Evolutionary conservation across 345 rosid species (phyloP).

Genomic region (Erucastrum elatum): DNA sequence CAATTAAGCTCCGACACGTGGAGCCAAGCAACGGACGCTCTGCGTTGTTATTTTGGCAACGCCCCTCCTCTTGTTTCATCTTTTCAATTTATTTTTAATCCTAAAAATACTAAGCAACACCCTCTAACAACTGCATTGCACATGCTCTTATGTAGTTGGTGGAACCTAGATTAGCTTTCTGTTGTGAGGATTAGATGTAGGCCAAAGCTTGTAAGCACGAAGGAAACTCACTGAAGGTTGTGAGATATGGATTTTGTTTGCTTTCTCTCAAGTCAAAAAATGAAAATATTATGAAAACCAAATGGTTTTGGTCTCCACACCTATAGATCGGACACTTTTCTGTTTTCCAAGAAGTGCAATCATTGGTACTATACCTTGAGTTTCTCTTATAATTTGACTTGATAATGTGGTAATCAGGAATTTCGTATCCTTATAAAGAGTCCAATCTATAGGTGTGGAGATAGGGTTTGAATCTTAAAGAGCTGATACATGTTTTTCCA

Average conservation of each 20-base stretch:
- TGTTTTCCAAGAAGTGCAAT: neutral
- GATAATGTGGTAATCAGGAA: neutral
- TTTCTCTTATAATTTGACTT: neutral
- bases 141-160: neutral
- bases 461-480: neutral
- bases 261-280: neutral
- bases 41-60: too few species aligned
- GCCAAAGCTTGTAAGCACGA: neutral
- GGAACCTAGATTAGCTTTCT: slow-evolving; percentile 6
- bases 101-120: too few species aligned
- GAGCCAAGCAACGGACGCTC: too few species aligned
- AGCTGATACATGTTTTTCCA: neutral
- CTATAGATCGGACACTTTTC: too few species aligned
- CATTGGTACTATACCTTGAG: neutral
- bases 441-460: neutral
- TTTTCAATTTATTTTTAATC: too few species aligned
- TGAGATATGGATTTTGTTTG: neutral
- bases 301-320: too few species aligned
- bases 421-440: neutral
- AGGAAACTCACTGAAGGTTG: neutral
- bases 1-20: too few species aligned
- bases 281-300: neutral
- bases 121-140: too few species aligned
- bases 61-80: too few species aligned
- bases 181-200: neutral